These are phyloP conservation scores for Eucalyptus cloeziana DNA, from an alignment of 345 rosid genomes.

Conservation along the genomic window DNA sequence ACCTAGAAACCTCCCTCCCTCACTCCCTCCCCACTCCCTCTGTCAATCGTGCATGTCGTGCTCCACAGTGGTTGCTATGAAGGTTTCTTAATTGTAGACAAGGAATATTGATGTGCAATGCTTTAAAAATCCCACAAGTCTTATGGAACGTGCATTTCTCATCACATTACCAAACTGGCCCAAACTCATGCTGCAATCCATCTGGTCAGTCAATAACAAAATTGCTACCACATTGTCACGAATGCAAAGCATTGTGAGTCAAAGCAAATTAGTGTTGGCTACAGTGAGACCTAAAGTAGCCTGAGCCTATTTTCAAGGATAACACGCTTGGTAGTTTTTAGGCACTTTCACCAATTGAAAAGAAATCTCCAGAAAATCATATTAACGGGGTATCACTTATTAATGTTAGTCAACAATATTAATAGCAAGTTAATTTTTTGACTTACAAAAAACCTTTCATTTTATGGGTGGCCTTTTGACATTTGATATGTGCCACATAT, in stretches of 20 bases:
- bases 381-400: background rate
- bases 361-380: background rate
- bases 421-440: background rate
- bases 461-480: background rate
- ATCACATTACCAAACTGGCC: fast-evolving
- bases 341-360: background rate
- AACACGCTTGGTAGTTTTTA: background rate
- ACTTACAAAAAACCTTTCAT: background rate
- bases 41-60: too few species aligned
- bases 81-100: background rate
- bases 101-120: background rate
- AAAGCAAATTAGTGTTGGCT: background rate
- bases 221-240: fast-evolving
- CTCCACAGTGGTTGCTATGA: background rate
- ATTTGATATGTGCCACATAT: background rate
- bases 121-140: background rate
- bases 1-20: background rate
- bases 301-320: background rate
- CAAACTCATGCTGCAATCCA: background rate
- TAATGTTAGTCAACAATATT: background rate
- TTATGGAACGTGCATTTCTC: background rate
- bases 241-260: background rate
- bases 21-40: too few species aligned
- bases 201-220: background rate
- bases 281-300: background rate